These are phyloP conservation scores for Edaphochlamys debaryana DNA, from an alignment of 139 green algal genomes.

Conservation along the genomic window DNA sequence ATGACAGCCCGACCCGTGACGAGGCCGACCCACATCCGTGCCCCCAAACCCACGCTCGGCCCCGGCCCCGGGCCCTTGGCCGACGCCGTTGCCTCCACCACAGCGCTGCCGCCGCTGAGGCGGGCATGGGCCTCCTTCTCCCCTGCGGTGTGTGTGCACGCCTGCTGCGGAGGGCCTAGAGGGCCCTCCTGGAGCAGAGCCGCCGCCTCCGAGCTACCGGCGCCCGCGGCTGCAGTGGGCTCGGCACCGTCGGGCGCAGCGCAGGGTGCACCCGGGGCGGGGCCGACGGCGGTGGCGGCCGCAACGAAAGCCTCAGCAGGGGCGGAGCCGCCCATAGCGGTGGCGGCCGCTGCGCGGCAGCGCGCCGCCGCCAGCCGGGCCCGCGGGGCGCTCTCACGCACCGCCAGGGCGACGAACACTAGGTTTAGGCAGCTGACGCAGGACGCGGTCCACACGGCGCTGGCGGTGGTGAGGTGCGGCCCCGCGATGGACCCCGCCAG, in stretches of 20 bases:
- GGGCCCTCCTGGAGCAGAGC: too few relatives aligned
- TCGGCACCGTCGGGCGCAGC: too few relatives aligned
- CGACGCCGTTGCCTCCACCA: neutral
- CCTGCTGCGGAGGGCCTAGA: too few relatives aligned
- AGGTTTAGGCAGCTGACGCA: neutral
- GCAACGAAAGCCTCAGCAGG: too few relatives aligned
- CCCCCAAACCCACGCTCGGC: too few relatives aligned
- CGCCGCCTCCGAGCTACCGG: neutral
- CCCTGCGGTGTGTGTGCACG: too few relatives aligned
- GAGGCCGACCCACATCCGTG: too few relatives aligned
- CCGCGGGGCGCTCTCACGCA: constrained; percentile 46
- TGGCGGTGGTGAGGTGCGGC: constrained; percentile 13
- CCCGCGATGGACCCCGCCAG: constrained; percentile 37
- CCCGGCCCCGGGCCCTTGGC: neutral
- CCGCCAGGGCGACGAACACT: constrained; percentile 32
- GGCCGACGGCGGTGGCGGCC: neutral
- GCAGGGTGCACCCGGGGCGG: too few relatives aligned
- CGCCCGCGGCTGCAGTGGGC: neutral
- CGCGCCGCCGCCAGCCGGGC: neutral
- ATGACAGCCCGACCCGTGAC: constrained; percentile 36
- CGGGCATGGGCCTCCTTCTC: neutral
- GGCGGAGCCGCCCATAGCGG: too few relatives aligned
- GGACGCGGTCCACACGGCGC: constrained; percentile 44
- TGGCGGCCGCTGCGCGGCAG: neutral
- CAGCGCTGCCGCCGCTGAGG: constrained; percentile 4